These are phyloP conservation scores for Crithidia fasciculata DNA, from an alignment of 208 protist genomes.

Conservation along the genomic window DNA sequence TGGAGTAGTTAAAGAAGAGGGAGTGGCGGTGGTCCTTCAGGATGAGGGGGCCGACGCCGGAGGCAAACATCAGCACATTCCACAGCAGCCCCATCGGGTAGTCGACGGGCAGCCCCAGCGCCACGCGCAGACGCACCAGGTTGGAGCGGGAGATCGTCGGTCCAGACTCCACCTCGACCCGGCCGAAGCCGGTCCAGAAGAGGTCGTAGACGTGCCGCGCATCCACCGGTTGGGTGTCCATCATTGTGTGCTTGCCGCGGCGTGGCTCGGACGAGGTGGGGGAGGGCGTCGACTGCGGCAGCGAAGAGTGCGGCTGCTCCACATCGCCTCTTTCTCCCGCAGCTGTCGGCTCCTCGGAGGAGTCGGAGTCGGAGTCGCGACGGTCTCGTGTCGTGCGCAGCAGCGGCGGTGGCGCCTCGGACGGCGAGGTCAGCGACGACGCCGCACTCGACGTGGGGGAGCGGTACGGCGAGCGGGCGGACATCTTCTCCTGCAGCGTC, in stretches of 20 bases:
- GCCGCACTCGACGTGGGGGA: neutral
- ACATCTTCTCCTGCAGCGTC: slow-evolving; percentile 44
- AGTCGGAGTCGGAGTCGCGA: slow-evolving; percentile 16
- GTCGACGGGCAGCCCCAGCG: slow-evolving; percentile 47
- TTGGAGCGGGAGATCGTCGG: slow-evolving; percentile 55
- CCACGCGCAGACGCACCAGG: slow-evolving; percentile 39
- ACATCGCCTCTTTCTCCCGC: too few relatives aligned
- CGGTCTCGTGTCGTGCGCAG: neutral
- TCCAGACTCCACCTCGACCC: slow-evolving; percentile 75
- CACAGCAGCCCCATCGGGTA: slow-evolving; percentile 76
- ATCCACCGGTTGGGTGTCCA: slow-evolving; percentile 20
- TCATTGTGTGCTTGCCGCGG: neutral
- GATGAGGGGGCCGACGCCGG: slow-evolving; percentile 48
- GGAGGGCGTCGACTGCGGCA: neutral
- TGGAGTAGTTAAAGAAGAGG: slow-evolving; percentile 36
- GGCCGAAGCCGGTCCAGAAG: slow-evolving; percentile 73
- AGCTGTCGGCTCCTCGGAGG: neutral
- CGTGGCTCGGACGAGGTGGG: neutral
- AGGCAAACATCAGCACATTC: slow-evolving; percentile 73
- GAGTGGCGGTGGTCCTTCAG: slow-evolving; percentile 44
- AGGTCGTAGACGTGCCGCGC: slow-evolving; percentile 36
- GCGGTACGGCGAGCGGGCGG: slow-evolving; percentile 25
- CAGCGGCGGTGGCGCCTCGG: neutral
- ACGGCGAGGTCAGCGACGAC: neutral
- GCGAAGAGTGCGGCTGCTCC: neutral